These are phyloP conservation scores for Fusarium bactridioides DNA, from an alignment of 2,329 filamentous ascomycete genomes.

Conservation along the genomic window DNA sequence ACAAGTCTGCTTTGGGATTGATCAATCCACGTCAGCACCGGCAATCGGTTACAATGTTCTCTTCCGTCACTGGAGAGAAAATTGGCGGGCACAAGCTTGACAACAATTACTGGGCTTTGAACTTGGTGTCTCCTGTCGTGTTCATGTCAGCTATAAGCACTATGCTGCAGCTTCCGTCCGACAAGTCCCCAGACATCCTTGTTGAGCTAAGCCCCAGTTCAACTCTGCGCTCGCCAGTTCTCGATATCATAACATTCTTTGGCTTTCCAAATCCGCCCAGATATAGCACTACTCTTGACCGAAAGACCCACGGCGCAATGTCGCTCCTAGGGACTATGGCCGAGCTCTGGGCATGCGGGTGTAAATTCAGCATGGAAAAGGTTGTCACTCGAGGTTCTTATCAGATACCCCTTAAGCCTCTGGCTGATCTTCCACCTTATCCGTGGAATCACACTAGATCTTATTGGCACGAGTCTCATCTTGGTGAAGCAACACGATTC, in stretches of 20 bases:
- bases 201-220: conserved; percentile 53
- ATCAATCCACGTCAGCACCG: conserved; percentile 28
- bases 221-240: conserved; percentile 48
- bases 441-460: conserved; percentile 61
- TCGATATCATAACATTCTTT: conserved; percentile 45
- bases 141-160: conserved; percentile 51
- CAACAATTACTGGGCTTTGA: conserved; percentile 55
- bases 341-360: conserved; percentile 50
- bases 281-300: conserved; percentile 44
- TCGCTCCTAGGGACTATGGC: conserved; percentile 47
- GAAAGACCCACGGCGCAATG: conserved; percentile 30
- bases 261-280: not conserved
- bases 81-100: conserved; percentile 42
- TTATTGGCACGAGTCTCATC: conserved; percentile 63
- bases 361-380: conserved; percentile 43
- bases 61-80: conserved; percentile 48
- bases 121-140: conserved; percentile 55
- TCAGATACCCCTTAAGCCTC: conserved; percentile 41
- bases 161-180: conserved; percentile 43
- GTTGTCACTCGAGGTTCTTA: conserved; percentile 35
- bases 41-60: conserved; percentile 49
- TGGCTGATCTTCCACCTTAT: conserved; percentile 59
- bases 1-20: conserved; percentile 41
- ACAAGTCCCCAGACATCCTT: conserved; percentile 46
- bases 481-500: conserved; percentile 54